Percentiles rank a stretch among this genome's conserved stretches.
phyloP scores from a whole-genome alignment of 2,329 filamentous ascomycete genomes.

The Lecanicillium sp. region DNA sequence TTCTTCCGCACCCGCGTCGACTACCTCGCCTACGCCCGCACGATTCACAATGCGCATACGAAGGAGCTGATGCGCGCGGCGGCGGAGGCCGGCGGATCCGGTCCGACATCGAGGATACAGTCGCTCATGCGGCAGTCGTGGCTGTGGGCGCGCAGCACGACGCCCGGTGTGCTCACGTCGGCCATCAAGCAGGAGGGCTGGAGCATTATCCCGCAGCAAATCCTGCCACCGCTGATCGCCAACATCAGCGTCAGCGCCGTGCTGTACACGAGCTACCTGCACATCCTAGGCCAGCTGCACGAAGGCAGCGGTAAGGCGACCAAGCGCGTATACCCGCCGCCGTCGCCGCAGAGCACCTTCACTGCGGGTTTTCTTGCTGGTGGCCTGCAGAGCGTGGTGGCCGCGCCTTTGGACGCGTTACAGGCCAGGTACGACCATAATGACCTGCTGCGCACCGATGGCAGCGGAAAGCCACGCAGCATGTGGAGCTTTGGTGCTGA shows the following conservation, averaged over 20 bases:
- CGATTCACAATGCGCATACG: slow-evolving; percentile 42
- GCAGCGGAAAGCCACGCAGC: slow-evolving; percentile 43
- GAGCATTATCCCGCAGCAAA: slow-evolving; percentile 67
- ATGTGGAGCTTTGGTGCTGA: slow-evolving; percentile 68
- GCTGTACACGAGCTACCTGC: slow-evolving; percentile 69
- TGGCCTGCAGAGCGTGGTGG: slow-evolving; percentile 61
- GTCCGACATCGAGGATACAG: slow-evolving; percentile 27
- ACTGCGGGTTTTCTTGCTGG: slow-evolving; percentile 65
- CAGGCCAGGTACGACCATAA: slow-evolving; percentile 64
- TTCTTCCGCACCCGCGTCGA: slow-evolving; percentile 90
- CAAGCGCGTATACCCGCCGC: slow-evolving; percentile 65
- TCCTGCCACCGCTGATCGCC: slow-evolving; percentile 68
- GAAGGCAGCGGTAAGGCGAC: slow-evolving; percentile 51
- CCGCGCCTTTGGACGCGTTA: slow-evolving; percentile 69
- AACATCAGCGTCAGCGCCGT: slow-evolving; percentile 70
- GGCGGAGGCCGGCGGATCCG: slow-evolving; percentile 30
- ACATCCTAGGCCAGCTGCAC: slow-evolving; percentile 60
- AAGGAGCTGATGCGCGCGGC: slow-evolving; percentile 29
- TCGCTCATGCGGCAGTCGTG: slow-evolving; percentile 35
- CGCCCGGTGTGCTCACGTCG: slow-evolving; percentile 61
- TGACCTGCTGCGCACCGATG: slow-evolving; percentile 38
- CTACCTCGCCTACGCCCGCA: slow-evolving; percentile 59
- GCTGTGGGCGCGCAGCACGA: slow-evolving; percentile 55
- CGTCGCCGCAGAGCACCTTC: slow-evolving; percentile 57
- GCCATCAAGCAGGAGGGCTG: slow-evolving; percentile 66